These are phyloP conservation scores for Wickerhamomyces ciferrii DNA, from an alignment of 805 yeast species.

Conservation along the genomic window DNA sequence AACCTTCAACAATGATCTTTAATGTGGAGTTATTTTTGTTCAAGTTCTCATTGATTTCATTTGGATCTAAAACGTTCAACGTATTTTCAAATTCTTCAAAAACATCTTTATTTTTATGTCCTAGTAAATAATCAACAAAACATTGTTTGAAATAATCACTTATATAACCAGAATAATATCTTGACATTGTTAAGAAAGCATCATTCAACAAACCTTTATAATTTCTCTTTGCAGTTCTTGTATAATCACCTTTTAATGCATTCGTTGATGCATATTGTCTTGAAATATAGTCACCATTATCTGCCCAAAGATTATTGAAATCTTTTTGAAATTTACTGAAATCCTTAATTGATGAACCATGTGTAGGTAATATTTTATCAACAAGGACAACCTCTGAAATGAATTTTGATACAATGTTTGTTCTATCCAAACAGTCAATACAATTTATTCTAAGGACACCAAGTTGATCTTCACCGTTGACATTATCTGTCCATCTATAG, in stretches of 20 bases:
- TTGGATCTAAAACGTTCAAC: constrained; percentile 22
- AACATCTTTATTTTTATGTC: constrained; percentile 27
- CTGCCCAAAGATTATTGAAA: constrained; percentile 51
- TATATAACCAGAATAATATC: constrained; percentile 39
- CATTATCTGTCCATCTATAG: constrained; percentile 28
- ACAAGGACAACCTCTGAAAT: constrained; percentile 24
- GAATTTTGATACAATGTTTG: constrained; percentile 45
- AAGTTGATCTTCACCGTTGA: constrained; percentile 29
- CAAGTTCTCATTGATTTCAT: constrained; percentile 13
- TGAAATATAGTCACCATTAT: constrained; percentile 63
- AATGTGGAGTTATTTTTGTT: constrained; percentile 24
- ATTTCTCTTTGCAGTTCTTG: constrained; percentile 36
- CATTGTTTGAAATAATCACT: constrained; percentile 40
- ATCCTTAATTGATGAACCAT: constrained; percentile 3
- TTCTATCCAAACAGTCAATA: constrained; percentile 60
- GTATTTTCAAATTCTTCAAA: constrained; percentile 37
- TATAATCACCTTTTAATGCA: constrained; percentile 46
- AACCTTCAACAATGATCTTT: constrained; percentile 8
- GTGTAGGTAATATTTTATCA: constrained; percentile 19
- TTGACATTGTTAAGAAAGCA: constrained; percentile 34
- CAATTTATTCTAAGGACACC: constrained; percentile 60
- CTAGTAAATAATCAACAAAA: constrained; percentile 34
- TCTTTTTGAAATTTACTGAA: constrained; percentile 12
- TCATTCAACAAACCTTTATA: constrained; percentile 37
- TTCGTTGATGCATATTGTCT: constrained; percentile 56